These are phyloP conservation scores for Cichorium intybus DNA, from an alignment of 140 eudicot genomes.

Conservation along the genomic window DNA sequence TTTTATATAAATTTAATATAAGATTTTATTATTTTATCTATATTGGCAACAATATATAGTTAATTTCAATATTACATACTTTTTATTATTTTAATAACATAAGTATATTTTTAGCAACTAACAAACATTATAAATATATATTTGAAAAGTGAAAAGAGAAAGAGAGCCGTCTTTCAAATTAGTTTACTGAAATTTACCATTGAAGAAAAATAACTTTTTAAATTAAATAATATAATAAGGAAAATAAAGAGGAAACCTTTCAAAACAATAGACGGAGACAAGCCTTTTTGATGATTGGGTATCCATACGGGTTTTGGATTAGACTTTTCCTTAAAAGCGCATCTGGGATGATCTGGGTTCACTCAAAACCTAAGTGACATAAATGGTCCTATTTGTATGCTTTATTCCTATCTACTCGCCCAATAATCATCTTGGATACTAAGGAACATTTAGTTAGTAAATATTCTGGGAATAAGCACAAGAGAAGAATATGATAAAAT, in stretches of 20 bases:
- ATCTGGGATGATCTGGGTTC: slow-evolving; percentile 1
- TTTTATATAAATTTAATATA: too few relatives aligned
- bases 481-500: too few relatives aligned
- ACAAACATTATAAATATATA: too few relatives aligned
- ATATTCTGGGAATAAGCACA: too few relatives aligned
- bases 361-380: not conserved
- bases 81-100: too few relatives aligned
- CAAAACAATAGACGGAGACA: slow-evolving; percentile 10
- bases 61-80: too few relatives aligned
- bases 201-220: slow-evolving; percentile 3
- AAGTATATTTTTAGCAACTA: too few relatives aligned
- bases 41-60: too few relatives aligned
- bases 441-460: too few relatives aligned
- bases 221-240: not conserved
- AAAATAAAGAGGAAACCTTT: not conserved
- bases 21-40: too few relatives aligned
- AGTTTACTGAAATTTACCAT: not conserved
- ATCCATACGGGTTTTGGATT: slow-evolving; percentile 25
- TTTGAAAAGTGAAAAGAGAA: slow-evolving; percentile 3
- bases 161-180: slow-evolving; percentile 18
- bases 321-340: slow-evolving; percentile 31
- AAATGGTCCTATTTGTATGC: slow-evolving; percentile 1
- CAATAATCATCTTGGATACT: too few relatives aligned
- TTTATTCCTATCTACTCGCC: not conserved
- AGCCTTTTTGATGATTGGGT: slow-evolving; percentile 31